Percentiles rank a stretch among this genome's conserved stretches.
Evolutionary conservation across 169 alveolate genomes (phyloP).

Genomic region (Eimeria zaria): DNA sequence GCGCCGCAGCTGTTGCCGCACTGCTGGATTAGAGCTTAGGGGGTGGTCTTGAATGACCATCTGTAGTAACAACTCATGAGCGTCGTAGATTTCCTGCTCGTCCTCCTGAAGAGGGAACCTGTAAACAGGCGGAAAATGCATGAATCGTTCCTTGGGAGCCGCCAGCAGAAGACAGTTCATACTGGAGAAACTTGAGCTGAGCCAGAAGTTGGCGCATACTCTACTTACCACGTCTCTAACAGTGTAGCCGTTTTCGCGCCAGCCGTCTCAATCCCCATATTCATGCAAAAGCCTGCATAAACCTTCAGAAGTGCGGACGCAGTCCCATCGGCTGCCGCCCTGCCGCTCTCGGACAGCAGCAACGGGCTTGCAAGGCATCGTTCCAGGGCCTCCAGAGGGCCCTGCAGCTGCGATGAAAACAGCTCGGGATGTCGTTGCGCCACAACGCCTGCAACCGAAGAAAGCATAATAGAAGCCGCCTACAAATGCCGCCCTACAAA

Average conservation of each 20-base stretch:
- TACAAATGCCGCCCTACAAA: not conserved
- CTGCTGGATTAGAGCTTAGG: constrained; percentile 44
- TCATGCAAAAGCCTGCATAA: not conserved
- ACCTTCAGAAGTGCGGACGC: constrained; percentile 80
- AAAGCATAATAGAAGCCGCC: not conserved
- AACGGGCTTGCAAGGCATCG: constrained; percentile 51
- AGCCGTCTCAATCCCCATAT: not conserved
- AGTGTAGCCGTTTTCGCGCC: constrained; percentile 27
- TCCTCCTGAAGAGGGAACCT: constrained; percentile 84
- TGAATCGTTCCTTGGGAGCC: not conserved
- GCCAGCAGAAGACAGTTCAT: not conserved
- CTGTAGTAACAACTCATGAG: constrained; percentile 36
- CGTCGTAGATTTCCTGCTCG: constrained; percentile 78
- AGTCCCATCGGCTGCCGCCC: constrained; percentile 81
- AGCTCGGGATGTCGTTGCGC: constrained; percentile 41
- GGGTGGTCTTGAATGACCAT: constrained; percentile 48
- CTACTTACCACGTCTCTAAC: constrained; percentile 60
- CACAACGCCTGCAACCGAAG: constrained; percentile 60
- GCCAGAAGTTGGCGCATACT: not conserved
- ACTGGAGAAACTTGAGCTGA: not conserved
- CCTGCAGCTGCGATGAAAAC: constrained; percentile 45
- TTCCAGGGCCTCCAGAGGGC: constrained; percentile 54
- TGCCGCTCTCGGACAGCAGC: constrained; percentile 55
- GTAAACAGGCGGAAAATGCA: not conserved
- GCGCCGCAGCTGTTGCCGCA: constrained; percentile 62